phyloP scores from a whole-genome alignment of 2,329 filamentous ascomycete genomes.

The Sporothrix luriei region DNA sequence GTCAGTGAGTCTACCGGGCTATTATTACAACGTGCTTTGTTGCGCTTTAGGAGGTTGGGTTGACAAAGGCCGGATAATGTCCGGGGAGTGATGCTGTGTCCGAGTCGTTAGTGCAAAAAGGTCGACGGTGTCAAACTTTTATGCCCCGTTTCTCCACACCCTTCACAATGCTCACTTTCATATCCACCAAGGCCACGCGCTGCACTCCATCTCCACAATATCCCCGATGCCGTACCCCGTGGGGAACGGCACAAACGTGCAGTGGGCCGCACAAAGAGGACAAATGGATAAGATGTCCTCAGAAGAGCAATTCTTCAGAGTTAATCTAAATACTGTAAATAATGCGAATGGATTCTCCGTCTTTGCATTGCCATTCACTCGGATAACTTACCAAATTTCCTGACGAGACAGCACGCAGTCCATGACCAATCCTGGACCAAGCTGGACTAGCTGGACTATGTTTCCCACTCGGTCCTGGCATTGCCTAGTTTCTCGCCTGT shows the following conservation, averaged over 20 bases:
- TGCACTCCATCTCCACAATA: slow-evolving; percentile 1
- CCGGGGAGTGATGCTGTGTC: neutral
- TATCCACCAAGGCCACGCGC: too few species aligned
- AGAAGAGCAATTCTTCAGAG: neutral
- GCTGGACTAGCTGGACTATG: neutral
- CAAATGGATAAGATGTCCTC: neutral
- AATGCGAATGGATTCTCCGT: neutral
- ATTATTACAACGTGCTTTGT: too few species aligned
- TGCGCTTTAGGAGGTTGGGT: neutral
- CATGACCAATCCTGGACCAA: neutral
- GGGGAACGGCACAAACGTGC: neutral
- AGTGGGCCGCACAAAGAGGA: neutral
- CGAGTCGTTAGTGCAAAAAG: neutral
- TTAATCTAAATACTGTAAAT: too few species aligned
- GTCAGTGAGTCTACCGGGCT: too few species aligned
- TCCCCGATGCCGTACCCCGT: slow-evolving; percentile 9
- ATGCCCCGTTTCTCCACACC: too few species aligned
- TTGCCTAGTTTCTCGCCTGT: neutral
- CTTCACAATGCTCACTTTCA: too few species aligned
- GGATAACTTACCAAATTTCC: neutral
- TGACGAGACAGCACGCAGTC: neutral
- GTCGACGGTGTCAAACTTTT: too few species aligned
- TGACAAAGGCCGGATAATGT: slow-evolving; percentile 6
- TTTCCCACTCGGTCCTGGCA: neutral
- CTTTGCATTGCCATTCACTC: neutral